Evolutionary conservation across 208 protist genomes (phyloP), one percentile per base, ranked within the genome.

Genomic region (Balamuthia mandrillaris): DNA sequence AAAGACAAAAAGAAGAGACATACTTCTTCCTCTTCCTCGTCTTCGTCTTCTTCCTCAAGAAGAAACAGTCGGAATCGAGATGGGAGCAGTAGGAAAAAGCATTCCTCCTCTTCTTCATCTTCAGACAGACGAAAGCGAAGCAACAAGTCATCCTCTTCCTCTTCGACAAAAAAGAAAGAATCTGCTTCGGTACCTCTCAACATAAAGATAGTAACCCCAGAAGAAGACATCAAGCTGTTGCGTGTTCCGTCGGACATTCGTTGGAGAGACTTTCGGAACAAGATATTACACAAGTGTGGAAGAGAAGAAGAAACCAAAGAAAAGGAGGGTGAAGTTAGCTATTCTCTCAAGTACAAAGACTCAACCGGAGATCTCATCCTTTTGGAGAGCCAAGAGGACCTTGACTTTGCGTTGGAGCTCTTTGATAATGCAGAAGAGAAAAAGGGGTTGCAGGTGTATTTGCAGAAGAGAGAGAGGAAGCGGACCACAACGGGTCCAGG

Each of bases 331-430:
- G 9, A 10, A 4, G 37, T 2, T 10, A 4, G 31, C 2, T 18
- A 39, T 5, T 14, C 21, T 4, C 12, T 77, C 66, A 77, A 77
- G 66, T 77, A 77, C 44, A 77, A 77, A n/a, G 66, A 77, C 44
- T 27, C 27, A 45, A 7, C 66, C 9, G 66, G 66, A 2, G 66
- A 77, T 18, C 39, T 77, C 2, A 45, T 77, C 18, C 49, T 45
- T 6, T 3, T 77, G 9, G 66, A 77, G 44, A 56, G 44, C 1
- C 16, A 54, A 27, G 66, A 77, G 66, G 66, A 77, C 24, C 3
- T 77, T 45, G 66, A 54, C 27, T 77, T 77, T n/a, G 66, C 66
- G 3, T 18, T 77, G 37, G 66, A 44, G 37, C 66, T 77, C 66
- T 77, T 54, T 3, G 66, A 77, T 29, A 54, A 24, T 1, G 54